Conservation (phyloP, 768 basidiomycete species). For the Amylocystis lapponica region DNA sequence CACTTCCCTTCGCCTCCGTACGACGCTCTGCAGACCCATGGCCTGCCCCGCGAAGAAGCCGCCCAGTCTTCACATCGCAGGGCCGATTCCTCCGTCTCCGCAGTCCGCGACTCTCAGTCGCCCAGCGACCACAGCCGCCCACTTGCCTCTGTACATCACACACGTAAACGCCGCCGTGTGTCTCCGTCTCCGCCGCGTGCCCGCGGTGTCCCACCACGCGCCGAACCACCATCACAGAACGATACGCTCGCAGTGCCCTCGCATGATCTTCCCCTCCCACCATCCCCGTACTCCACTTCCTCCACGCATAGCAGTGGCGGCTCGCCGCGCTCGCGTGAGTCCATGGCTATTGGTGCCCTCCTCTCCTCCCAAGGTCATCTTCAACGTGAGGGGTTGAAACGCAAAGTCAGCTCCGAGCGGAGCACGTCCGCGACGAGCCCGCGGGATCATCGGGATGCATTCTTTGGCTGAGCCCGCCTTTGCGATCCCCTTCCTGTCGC, state of each 20-base stretch:
- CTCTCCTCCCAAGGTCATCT: constrained; percentile 62
- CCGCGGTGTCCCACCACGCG: neutral
- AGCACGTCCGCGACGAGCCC: constrained; percentile 9
- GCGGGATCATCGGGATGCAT: too few species aligned
- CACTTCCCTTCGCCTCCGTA: constrained; percentile 22
- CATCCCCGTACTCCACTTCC: constrained; percentile 71
- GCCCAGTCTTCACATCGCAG: neutral
- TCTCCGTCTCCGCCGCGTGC: constrained; percentile 1
- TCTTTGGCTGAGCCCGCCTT: too few species aligned
- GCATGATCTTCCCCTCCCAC: constrained; percentile 50
- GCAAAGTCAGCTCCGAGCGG: constrained; percentile 14
- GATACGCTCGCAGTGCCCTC: constrained; percentile 24
- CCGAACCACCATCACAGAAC: constrained; percentile 7
- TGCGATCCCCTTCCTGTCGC: too few species aligned
- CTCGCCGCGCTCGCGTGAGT: constrained; percentile 64
- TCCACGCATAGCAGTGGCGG: constrained; percentile 56
- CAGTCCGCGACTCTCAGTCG: constrained; percentile 19
- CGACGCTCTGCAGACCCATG: constrained; percentile 19
- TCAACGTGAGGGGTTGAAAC: constrained; percentile 9
- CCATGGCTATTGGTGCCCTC: constrained; percentile 78
- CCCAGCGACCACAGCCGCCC: too few species aligned
- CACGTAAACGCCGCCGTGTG: too few species aligned
- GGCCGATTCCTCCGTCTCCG: constrained; percentile 32
- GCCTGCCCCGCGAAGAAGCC: constrained; percentile 15
- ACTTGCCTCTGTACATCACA: too few species aligned